Evolutionary conservation across 2,329 filamentous ascomycete species (phyloP), one percentile per base, ranked within the genome.

Genomic region (Fusarium compactum): DNA sequence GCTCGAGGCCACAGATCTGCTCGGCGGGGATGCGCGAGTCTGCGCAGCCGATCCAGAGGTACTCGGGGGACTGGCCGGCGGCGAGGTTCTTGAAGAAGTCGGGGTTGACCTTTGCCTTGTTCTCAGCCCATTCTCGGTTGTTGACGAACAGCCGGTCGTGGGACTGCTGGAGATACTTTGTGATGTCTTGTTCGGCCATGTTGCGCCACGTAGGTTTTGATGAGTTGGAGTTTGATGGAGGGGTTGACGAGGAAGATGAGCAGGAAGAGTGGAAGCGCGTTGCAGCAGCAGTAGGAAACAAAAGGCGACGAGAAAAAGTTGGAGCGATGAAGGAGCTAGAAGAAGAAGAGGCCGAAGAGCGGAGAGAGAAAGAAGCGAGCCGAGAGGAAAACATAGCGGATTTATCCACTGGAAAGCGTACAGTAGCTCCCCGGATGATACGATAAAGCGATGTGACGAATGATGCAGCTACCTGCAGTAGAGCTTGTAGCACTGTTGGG

Each of bases 1-100:
- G 93, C 77, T 92, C 86, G 60, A 95, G 87, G 71, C 92, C 91
- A 48, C 94, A 90, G 79, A 98, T 90, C 77, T 92, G 92, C 77
- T 95, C 95, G 75, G 95, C 94, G n/a, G 95, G 95, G 78, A 95
- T 93, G 72, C 95, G 92, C 43, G 91, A 94, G 85, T 97, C 94
- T 80, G 91, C 91, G 86, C 94, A 98, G 51, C 95, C 94, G 77
- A 97, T 93, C 93, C 94, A 97, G 57, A 93, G 86, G 80, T 92
- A 92, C 76, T 92, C 89, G 58, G 91, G 91, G 18, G 81, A 82
- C 81, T 93, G 91, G 47, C 91, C 91, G 11, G 85, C 86, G 22
- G 85, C 81, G 66, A 93, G 85, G 78, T 89, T 87, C 54, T 80
- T 78, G 79, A 93, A 93, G 83, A 90, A 92, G 12, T 85, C 82